These are phyloP conservation scores for Tetramitus jugosus DNA, from an alignment of 208 protist genomes.

Conservation along the genomic window DNA sequence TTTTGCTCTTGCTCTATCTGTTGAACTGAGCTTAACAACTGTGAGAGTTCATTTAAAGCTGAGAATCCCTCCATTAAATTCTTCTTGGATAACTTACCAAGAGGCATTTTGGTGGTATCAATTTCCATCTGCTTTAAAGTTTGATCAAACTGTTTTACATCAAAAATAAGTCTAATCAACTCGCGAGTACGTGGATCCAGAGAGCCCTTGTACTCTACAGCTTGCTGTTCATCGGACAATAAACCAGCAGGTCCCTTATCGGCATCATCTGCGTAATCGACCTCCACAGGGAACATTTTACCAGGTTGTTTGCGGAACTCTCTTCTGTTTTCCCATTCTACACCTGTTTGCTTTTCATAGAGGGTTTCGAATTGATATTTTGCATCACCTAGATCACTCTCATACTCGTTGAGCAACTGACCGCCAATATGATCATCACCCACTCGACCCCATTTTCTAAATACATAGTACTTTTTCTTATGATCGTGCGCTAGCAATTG, in stretches of 20 bases:
- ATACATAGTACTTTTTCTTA: conserved; percentile 44
- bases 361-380: conserved; percentile 42
- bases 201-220: conserved; percentile 24
- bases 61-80: conserved; percentile 53
- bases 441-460: conserved; percentile 65
- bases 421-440: conserved; percentile 27
- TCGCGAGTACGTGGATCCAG: not conserved
- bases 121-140: conserved; percentile 52
- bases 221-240: conserved; percentile 16
- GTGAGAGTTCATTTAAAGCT: not conserved
- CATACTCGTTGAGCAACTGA: not conserved
- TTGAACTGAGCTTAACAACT: not conserved
- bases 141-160: not conserved
- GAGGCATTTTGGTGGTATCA: conserved; percentile 61
- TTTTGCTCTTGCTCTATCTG: not conserved
- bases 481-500: conserved; percentile 60
- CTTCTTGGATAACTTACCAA: conserved; percentile 64
- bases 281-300: conserved; percentile 64
- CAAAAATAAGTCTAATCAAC: not conserved
- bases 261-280: conserved; percentile 50
- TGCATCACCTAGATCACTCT: conserved; percentile 14
- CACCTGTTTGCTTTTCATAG: conserved; percentile 56
- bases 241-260: conserved; percentile 16
- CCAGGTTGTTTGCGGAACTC: conserved; percentile 50
- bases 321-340: conserved; percentile 41